Evolutionary conservation across 2,329 filamentous ascomycete genomes (phyloP), one percentile per base, ranked within the genome.

Genomic region (Claviceps quebecensis): DNA sequence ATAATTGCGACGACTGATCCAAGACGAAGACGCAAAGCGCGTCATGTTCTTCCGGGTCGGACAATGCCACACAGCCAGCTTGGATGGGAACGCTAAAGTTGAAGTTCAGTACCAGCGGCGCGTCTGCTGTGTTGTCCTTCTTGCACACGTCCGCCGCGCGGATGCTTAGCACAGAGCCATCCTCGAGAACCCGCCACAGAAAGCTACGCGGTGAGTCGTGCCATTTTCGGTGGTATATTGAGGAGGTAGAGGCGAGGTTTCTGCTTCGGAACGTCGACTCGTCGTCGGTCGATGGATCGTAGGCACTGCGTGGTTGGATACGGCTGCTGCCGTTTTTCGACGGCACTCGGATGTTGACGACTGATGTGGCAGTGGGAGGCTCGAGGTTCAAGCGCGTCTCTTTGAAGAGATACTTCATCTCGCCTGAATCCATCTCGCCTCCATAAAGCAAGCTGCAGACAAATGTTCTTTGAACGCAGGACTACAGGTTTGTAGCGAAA

Each of bases 141-240:
- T 78, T 89, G 64, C 81, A 84, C 57, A 96, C 70, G 67, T 98
- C 93, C 54, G 87, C 81, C 41, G 81, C 83, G 62, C 87, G 85
- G 48, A 98, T 75, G 68, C 93, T 91, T 59, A 98, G 74, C 55
- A 88, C 74, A 58, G 79, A 86, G 61, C 82, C 81, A 60, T 87
- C 81, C 61, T 95, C 85, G 54, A 96, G 70, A 40, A 97, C 77
- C 59, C 91, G 81, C 93, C 93, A 98, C 47, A 95, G 76, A 63
- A 97, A 94, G 67, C 81, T 87, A 63, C 86, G 83, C 40, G 93
- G 93, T 56, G 84, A 83, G 56, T 78, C 74, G 61, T 85, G 80
- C 65, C 84, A 78, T 65, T 79, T 78, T 51, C 93, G 82, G 67
- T 95, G 89, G 71, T 87, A 95, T 52, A 97, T 77, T 2, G 87